A percentile compares a stretch with the other conserved stretches of the same genome.
Conservation (phyloP, 192 early-diverging fungal genomes). For the Pilobolus umbonatus region DNA sequence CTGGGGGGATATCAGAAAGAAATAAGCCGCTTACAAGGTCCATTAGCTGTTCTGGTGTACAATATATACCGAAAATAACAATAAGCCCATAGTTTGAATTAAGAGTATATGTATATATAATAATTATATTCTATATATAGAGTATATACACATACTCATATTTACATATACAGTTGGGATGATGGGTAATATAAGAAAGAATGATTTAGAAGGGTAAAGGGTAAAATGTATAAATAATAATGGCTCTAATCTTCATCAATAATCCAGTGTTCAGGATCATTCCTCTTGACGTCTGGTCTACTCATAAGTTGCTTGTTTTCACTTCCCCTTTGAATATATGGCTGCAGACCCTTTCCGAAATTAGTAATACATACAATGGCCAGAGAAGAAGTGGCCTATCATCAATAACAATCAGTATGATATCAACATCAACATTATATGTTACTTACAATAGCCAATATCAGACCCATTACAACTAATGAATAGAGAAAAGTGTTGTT, state of each 20-base stretch:
- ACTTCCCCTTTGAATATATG: conserved; percentile 26
- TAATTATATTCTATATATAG: too few relatives aligned
- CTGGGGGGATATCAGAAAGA: too few relatives aligned
- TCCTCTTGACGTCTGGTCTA: conserved; percentile 10
- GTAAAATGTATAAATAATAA: neutral
- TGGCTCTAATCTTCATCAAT: conserved; percentile 27
- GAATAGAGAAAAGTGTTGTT: neutral
- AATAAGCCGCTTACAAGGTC: too few relatives aligned
- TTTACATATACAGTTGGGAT: neutral
- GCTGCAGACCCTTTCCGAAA: conserved; percentile 25
- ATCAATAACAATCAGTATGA: neutral
- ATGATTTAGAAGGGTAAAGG: neutral
- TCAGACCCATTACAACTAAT: conserved; percentile 26
- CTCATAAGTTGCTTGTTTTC: conserved; percentile 12
- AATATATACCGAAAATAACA: too few relatives aligned
- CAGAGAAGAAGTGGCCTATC: conserved; percentile 16
- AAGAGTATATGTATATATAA: too few relatives aligned
- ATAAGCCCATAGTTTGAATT: too few relatives aligned
- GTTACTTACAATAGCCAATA: conserved; percentile 22
- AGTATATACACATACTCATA: neutral
- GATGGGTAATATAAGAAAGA: too few relatives aligned
- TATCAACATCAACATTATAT: neutral
- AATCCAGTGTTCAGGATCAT: conserved; percentile 12
- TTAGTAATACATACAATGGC: conserved; percentile 26
- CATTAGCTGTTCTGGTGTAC: too few relatives aligned